Conservation (phyloP, 371 early-diverging fungal species). For the Mortierella polycephala region DNA sequence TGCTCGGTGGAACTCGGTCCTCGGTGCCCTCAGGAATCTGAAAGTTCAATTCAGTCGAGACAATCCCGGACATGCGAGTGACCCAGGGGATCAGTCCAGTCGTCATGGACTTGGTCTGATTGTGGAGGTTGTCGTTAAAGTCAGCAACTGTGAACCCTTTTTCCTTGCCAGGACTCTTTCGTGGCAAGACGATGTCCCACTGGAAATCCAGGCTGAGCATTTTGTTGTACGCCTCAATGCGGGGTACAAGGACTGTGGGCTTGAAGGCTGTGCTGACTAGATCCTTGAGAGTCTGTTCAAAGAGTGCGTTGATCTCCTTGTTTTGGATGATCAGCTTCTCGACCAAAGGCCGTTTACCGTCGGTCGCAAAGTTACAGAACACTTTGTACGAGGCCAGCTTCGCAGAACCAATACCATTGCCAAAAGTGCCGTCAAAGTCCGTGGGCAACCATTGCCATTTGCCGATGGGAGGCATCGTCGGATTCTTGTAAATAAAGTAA, state of each 20-base stretch:
- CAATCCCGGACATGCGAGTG: conserved; percentile 7
- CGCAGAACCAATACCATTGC: conserved; percentile 37
- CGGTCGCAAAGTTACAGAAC: background rate
- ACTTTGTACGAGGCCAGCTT: conserved; percentile 5
- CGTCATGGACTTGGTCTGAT: conserved; percentile 13
- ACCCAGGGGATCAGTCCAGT: conserved; percentile 16
- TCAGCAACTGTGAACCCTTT: conserved; percentile 53
- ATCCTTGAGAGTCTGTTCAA: conserved; percentile 58
- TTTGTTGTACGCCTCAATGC: conserved; percentile 57
- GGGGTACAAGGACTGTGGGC: conserved; percentile 58
- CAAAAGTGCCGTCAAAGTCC: conserved; percentile 60
- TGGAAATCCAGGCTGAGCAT: conserved; percentile 60
- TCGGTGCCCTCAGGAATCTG: conserved; percentile 1
- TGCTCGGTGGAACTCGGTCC: conserved; percentile 11
- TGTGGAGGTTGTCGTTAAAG: conserved; percentile 51
- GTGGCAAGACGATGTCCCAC: conserved; percentile 57
- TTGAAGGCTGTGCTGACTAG: conserved; percentile 62
- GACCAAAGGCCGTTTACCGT: conserved; percentile 13
- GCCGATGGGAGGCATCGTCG: background rate
- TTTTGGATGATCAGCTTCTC: conserved; percentile 24
- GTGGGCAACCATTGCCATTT: conserved; percentile 53
- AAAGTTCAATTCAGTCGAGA: conserved; percentile 10
- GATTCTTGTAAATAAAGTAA: conserved; percentile 38
- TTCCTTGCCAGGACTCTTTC: conserved; percentile 55
- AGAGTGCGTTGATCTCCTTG: conserved; percentile 35